Evolutionary conservation across 2,329 filamentous ascomycete genomes (phyloP).

Genomic region (Diplocarpon mali): DNA sequence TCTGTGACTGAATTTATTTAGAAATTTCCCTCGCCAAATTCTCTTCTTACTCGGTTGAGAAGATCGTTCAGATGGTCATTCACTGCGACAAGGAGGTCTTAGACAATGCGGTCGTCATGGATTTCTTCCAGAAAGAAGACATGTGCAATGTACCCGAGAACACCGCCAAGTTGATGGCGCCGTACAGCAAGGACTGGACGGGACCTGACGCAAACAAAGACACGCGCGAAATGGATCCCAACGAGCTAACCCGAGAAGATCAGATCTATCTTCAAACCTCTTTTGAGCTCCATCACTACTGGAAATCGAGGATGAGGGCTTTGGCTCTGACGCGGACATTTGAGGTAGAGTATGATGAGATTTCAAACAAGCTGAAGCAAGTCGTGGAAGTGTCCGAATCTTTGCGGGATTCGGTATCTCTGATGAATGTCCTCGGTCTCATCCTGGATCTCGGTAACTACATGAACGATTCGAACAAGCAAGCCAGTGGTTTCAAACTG

Average conservation of each 20-base stretch:
- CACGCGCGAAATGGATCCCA: constrained; percentile 72
- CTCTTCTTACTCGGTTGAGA: constrained; percentile 72
- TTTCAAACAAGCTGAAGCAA: constrained; percentile 72
- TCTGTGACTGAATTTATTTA: constrained; percentile 17
- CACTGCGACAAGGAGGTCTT: constrained; percentile 86
- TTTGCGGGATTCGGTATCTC: constrained; percentile 75
- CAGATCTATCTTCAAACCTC: constrained; percentile 91
- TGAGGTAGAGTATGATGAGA: constrained; percentile 84
- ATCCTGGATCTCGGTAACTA: constrained; percentile 98
- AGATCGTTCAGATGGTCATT: constrained; percentile 84
- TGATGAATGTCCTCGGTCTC: constrained; percentile 92
- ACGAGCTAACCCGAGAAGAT: constrained; percentile 84
- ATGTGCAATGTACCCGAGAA: constrained; percentile 90
- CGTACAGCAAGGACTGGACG: constrained; percentile 95
- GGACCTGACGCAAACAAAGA: constrained; percentile 71
- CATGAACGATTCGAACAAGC: constrained; percentile 99
- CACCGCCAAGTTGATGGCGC: constrained; percentile 78
- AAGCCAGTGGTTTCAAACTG: constrained; percentile 94
- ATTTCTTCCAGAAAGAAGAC: constrained; percentile 88
- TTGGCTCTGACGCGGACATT: constrained; percentile 73
- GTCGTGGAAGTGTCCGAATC: constrained; percentile 84
- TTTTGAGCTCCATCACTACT: constrained; percentile 93
- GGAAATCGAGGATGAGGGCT: constrained; percentile 94
- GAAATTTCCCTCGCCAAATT: constrained; percentile 90
- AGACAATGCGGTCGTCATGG: constrained; percentile 87